Evolutionary conservation across 1,284 basidiomycete species (phyloP).

Genomic region (Coniferiporia weirii): DNA sequence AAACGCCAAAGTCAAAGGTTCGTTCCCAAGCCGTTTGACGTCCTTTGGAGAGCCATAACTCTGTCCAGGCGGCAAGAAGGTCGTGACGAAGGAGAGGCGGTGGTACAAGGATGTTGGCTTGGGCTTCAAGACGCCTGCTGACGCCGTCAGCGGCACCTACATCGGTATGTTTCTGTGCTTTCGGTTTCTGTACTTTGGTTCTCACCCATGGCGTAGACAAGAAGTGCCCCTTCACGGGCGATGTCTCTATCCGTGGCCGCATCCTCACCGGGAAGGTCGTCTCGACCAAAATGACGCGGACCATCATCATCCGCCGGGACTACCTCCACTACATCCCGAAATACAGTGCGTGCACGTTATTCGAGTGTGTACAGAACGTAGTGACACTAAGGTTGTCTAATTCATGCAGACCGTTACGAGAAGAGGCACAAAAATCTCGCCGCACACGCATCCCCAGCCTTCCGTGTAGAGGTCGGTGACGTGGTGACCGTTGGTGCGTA

Average conservation of each 20-base stretch:
- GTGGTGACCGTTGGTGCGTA: conserved; percentile 89
- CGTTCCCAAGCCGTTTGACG: conserved; percentile 32
- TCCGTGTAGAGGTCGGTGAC: conserved; percentile 95
- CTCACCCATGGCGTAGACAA: conserved; percentile 63
- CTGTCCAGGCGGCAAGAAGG: conserved; percentile 74
- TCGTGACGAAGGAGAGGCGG: conserved; percentile 90
- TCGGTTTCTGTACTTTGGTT: not conserved
- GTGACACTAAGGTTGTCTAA: not conserved
- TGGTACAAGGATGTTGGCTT: conserved; percentile 99
- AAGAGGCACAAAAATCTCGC: conserved; percentile 99
- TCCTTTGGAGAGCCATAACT: conserved; percentile 10
- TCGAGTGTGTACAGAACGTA: not conserved
- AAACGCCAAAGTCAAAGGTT: conserved; percentile 92
- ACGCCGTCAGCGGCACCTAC: conserved; percentile 96
- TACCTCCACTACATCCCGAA: conserved; percentile 99
- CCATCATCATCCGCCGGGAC: conserved; percentile 96
- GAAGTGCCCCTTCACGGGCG: conserved; percentile 98
- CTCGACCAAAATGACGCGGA: conserved; percentile 99
- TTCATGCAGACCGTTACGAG: conserved; percentile 80
- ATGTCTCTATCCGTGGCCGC: conserved; percentile 97
- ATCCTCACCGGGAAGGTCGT: conserved; percentile 97
- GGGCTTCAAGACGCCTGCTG: conserved; percentile 94
- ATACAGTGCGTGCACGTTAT: conserved; percentile 66
- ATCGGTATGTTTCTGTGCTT: conserved; percentile 60
- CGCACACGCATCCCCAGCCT: conserved; percentile 95